phyloP scores from a whole-genome alignment of 306 rosid species.

The Quercus alba region DNA sequence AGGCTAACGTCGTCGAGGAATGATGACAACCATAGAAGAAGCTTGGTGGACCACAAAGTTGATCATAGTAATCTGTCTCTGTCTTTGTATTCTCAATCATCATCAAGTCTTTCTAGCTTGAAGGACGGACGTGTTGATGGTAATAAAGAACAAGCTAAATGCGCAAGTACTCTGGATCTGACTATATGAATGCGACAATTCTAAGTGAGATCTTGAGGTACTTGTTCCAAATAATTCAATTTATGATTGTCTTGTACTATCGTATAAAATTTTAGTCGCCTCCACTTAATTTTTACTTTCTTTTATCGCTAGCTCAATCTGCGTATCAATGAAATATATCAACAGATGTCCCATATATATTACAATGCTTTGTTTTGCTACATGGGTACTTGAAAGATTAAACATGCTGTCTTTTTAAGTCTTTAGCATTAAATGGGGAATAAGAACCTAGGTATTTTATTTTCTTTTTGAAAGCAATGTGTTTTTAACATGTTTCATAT shows the following conservation, averaged over 20 bases:
- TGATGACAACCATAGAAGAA: slow-evolving; percentile 14
- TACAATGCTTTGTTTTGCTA: not conserved
- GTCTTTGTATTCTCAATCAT: slow-evolving; percentile 54
- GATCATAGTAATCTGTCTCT: slow-evolving; percentile 55
- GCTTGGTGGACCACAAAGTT: slow-evolving; percentile 28
- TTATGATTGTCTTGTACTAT: not conserved
- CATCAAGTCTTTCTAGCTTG: slow-evolving; percentile 32
- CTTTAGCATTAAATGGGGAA: not conserved
- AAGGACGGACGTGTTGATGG: slow-evolving; percentile 23
- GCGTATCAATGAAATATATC: not conserved
- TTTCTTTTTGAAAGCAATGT: not conserved
- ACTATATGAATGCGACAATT: slow-evolving; percentile 69
- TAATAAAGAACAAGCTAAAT: slow-evolving; percentile 21
- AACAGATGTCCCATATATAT: not conserved
- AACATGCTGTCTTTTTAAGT: not conserved
- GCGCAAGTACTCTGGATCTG: slow-evolving; percentile 75
- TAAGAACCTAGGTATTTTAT: not conserved
- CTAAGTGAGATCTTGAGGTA: slow-evolving; percentile 86
- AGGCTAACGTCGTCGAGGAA: slow-evolving; percentile 40
- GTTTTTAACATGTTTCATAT: not conserved
- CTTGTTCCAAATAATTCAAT: slow-evolving; percentile 40
- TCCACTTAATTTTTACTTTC: not conserved
- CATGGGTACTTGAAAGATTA: not conserved
- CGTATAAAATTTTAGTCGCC: not conserved
- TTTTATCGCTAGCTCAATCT: not conserved